Base-by-base conservation (phyloP, 208 protist species). In the Porcisia hertigi region DNA sequence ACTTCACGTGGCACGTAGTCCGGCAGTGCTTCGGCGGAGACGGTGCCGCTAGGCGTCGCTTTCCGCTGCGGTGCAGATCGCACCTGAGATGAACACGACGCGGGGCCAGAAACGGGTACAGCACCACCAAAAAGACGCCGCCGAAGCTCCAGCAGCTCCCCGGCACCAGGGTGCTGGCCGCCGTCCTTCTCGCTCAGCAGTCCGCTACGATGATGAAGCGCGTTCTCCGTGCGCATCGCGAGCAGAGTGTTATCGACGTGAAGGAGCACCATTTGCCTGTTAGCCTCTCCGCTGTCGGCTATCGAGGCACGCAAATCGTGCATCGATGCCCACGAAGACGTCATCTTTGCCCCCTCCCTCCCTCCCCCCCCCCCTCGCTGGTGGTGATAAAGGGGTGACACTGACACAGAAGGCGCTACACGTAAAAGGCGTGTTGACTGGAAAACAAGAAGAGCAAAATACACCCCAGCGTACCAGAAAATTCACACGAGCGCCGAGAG, bases 201-300 rank as follows among this genome's bases (percentile, higher is more conserved):
- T 30, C 59, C 18, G 43, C 70, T 74, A 11, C 67, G 66, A 14
- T 71, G 63, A 41, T 36, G 72, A 25, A 69, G 66, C 11, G 71
- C 79, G 60, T 55, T 66, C 55, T 62, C 76, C 1, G 69, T 76
- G 55, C 79, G 79, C 69, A 83, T 78, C 6, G 74, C 79, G 4
- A 79, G 70, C 18, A 83, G 53, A 6, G 63, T 75, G 57, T 83
- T 79, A 55, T 78, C 63, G n/a, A 83, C 58, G 55, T 79, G 79
- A 47, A 76, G 71, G 9, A 83, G 74, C 74, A 83, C 69, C 54
- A 79, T 73, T 69, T 83, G 79, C 16, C 79, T 71, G 36, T 83
- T 74, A 25, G 77, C 77, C 72, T 82, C 77, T 39, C 72, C 59
- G 64, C 52, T 58, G 39, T 77, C 72, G 9, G 52, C 25, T 11